Evolutionary conservation across 2,329 filamentous ascomycete genomes (phyloP).

Genomic region (Reticulascus tulasneorum): DNA sequence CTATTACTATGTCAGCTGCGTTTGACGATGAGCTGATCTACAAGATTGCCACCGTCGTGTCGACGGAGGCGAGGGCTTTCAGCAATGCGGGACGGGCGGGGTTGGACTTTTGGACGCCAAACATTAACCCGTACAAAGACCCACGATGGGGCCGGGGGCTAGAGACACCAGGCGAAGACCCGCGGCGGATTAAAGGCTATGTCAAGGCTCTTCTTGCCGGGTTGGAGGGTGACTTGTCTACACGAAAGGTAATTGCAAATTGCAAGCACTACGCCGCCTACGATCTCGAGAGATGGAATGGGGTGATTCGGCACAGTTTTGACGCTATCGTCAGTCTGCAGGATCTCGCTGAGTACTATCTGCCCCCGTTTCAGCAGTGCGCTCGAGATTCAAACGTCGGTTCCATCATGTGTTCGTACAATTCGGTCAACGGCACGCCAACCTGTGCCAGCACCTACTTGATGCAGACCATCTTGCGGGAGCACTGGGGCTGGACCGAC

Average conservation of each 20-base stretch:
- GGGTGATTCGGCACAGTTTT: conserved; percentile 45
- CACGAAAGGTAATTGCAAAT: conserved; percentile 44
- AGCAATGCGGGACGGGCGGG: conserved; percentile 55
- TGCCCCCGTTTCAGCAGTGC: conserved; percentile 62
- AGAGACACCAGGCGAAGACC: conserved; percentile 58
- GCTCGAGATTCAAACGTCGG: conserved; percentile 52
- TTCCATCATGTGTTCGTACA: conserved; percentile 61
- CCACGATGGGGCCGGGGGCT: conserved; percentile 60
- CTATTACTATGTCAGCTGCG: conserved; percentile 57
- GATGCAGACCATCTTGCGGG: conserved; percentile 57
- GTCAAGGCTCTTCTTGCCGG: conserved; percentile 50
- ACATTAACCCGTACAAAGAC: conserved; percentile 63
- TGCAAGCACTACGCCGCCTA: conserved; percentile 60
- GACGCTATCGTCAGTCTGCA: conserved; percentile 55
- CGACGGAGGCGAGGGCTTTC: conserved; percentile 62
- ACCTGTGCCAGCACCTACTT: conserved; percentile 61
- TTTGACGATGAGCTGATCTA: conserved; percentile 61
- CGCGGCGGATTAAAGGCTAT: conserved; percentile 45
- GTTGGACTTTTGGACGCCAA: conserved; percentile 61
- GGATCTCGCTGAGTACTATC: conserved; percentile 65
- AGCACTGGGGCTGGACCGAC: conserved; percentile 61
- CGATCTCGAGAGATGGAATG: conserved; percentile 46
- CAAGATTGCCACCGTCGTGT: conserved; percentile 50
- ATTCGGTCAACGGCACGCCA: conserved; percentile 62
- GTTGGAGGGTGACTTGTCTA: conserved; percentile 36